Evolutionary conservation across 371 early-diverging fungal genomes (phyloP).

Genomic region (Mucor circinelloides): DNA sequence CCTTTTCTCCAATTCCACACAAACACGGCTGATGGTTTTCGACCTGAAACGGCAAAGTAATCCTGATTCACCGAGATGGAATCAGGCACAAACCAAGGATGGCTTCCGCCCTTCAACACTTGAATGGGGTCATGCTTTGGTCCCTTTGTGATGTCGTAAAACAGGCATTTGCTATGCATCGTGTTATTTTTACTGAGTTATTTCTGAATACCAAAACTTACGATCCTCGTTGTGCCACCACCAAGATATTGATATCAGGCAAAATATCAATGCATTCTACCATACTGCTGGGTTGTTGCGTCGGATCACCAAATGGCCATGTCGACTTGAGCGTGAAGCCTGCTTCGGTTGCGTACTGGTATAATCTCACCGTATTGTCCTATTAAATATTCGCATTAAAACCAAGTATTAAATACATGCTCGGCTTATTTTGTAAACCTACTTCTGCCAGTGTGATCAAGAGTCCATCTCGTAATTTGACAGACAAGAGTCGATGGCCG

Average conservation of each 20-base stretch:
- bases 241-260: constrained; percentile 47
- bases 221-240: constrained; percentile 53
- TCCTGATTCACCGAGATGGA: constrained; percentile 43
- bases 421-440: not conserved
- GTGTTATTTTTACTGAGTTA: not conserved
- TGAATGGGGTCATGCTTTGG: constrained; percentile 46
- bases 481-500: constrained; percentile 34
- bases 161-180: constrained; percentile 40
- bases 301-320: constrained; percentile 42
- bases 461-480: constrained; percentile 33
- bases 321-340: constrained; percentile 28
- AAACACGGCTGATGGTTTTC: constrained; percentile 51
- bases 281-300: constrained; percentile 13
- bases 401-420: not conserved
- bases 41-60: constrained; percentile 47
- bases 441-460: constrained; percentile 48
- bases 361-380: constrained; percentile 42
- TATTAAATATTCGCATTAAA: not conserved
- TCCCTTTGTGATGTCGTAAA: constrained; percentile 45
- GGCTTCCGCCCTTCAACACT: constrained; percentile 47
- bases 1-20: constrained; percentile 59
- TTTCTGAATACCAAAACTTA: constrained; percentile 23
- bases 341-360: constrained; percentile 27
- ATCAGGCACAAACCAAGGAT: constrained; percentile 49
- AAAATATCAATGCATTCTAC: constrained; percentile 51